phyloP scores from a whole-genome alignment of 306 rosid genomes.

The Albizia julibrissin region DNA sequence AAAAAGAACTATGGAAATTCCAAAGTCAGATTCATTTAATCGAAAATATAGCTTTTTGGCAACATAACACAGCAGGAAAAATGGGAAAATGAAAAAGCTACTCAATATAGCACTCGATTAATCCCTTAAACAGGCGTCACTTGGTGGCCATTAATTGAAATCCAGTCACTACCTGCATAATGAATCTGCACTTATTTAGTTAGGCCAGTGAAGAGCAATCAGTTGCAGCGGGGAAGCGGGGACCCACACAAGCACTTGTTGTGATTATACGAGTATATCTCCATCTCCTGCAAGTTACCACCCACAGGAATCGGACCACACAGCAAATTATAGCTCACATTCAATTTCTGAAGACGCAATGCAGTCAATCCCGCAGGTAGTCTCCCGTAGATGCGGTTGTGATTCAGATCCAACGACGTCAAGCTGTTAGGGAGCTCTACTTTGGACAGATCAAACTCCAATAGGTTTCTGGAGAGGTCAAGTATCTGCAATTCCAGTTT shows the following conservation, averaged over 20 bases:
- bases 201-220: background rate
- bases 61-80: background rate
- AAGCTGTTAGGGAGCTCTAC: background rate
- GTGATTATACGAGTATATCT: background rate
- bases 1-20: background rate
- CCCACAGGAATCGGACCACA: background rate
- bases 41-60: background rate
- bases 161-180: background rate
- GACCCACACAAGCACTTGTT: conserved; percentile 8
- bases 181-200: background rate
- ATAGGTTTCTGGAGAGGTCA: background rate
- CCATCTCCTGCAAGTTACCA: background rate
- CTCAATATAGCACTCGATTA: background rate
- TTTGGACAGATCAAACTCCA: background rate
- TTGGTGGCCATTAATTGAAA: background rate
- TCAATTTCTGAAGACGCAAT: background rate
- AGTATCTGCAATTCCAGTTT: background rate
- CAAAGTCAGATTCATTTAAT: background rate
- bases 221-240: background rate
- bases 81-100: background rate
- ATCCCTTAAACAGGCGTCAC: background rate
- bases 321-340: background rate
- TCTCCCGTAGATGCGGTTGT: background rate
- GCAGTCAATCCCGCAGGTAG: background rate
- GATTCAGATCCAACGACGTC: background rate